A percentile compares a stretch with the other conserved stretches of the same genome.
Conservation (phyloP, 2,329 filamentous ascomycete species). For the Lasiodiplodia sp. region DNA sequence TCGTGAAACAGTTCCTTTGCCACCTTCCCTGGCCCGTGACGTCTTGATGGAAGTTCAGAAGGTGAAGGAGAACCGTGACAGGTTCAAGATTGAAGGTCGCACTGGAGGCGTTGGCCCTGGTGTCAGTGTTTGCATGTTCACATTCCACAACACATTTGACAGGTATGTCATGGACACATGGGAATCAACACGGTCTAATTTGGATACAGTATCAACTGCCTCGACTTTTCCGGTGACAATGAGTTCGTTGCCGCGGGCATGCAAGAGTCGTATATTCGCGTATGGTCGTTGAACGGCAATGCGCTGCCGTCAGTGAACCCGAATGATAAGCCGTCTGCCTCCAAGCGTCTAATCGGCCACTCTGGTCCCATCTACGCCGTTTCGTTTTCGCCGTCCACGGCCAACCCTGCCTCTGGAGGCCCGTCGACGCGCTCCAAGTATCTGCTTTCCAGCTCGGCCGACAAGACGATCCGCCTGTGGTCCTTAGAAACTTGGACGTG, state of each 20-base stretch:
- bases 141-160: slow-evolving; percentile 95
- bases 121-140: slow-evolving; percentile 95
- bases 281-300: slow-evolving; percentile 90
- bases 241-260: slow-evolving; percentile 87
- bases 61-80: slow-evolving; percentile 88
- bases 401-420: slow-evolving; percentile 54
- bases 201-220: slow-evolving; percentile 72
- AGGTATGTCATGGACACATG: slow-evolving; percentile 62
- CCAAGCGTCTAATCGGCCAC: slow-evolving; percentile 82
- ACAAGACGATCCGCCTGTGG: slow-evolving; percentile 91
- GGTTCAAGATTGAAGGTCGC: slow-evolving; percentile 84
- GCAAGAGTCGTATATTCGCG: slow-evolving; percentile 91
- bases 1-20: slow-evolving; percentile 81
- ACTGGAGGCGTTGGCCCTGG: slow-evolving; percentile 84
- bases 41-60: slow-evolving; percentile 95
- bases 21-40: slow-evolving; percentile 86
- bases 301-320: slow-evolving; percentile 62
- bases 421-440: slow-evolving; percentile 72
- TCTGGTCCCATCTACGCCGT: slow-evolving; percentile 88
- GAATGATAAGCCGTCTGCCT: slow-evolving; percentile 62
- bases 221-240: slow-evolving; percentile 94
- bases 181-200: slow-evolving; percentile 32
- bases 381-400: slow-evolving; percentile 79
- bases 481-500: slow-evolving; percentile 91
- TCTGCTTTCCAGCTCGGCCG: slow-evolving; percentile 85